Evolutionary conservation across 768 basidiomycete species (phyloP), one percentile per base, ranked within the genome.

Genomic region (Cystofilobasidium macerans): DNA sequence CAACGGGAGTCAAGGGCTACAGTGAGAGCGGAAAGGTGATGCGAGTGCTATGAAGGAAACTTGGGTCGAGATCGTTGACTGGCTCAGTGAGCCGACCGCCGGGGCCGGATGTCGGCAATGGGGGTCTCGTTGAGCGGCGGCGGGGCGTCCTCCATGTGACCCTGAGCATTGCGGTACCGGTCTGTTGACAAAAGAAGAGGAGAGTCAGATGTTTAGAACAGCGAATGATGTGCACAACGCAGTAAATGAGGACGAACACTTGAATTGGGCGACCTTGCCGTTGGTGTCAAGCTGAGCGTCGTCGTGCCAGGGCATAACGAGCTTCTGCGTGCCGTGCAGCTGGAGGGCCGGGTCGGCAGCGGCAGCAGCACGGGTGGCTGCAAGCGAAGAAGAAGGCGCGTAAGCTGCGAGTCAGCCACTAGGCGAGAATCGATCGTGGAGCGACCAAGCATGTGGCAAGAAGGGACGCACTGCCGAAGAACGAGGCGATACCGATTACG

Each of bases 231-330:
- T 20, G 48, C 24, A 26, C 24, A 18, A 53, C 8, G 3, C 24
- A 7, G 24, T 20, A 8, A 26, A 11, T 26, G 8, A 53, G 9
- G 7, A 54, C 51, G 14, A 11, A 54, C 51, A 64, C 28, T 59
- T n/a, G 43, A 53, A 63, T 20, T 32, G n/a, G 7, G 62, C 51
- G 16, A 30, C 26, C 12, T 40, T n/a, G 48, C 62, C 62, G 9
- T 38, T 38, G 14, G 62, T 63, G 14, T 40, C 62, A 30, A 54
- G 62, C 36, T 54, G 28, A 28, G 64, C 57, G 13, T n/a, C 32
- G 28, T 65, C 64, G 33, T 65, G 42, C 64, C 64, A 65, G 26
- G 64, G 64, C 45, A 58, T 58, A 16, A 65, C 47, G 33, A 65
- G 45, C 47, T 65, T 65, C 35, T 65, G 64, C 1, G 57, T 26